Evolutionary conservation across 1,284 basidiomycete species (phyloP).

Genomic region (Sporisorium reilianum): DNA sequence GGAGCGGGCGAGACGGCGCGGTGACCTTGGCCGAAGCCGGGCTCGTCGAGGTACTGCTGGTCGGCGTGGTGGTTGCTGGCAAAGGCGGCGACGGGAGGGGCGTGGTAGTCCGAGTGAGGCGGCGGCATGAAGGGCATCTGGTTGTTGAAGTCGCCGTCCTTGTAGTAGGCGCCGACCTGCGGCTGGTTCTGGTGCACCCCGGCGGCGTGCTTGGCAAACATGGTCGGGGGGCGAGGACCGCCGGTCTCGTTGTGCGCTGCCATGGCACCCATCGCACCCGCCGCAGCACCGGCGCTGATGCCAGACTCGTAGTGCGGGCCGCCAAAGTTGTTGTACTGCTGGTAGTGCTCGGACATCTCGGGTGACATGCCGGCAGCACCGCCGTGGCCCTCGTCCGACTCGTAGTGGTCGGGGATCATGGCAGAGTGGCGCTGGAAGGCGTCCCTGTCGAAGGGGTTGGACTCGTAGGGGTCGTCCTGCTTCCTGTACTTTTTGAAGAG

Average conservation of each 20-base stretch:
- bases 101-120: conserved; percentile 31
- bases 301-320: conserved; percentile 43
- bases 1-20: conserved; percentile 45
- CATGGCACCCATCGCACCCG: conserved; percentile 40
- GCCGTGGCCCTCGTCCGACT: conserved; percentile 57
- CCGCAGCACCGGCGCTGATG: conserved; percentile 45
- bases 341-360: conserved; percentile 57
- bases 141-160: conserved; percentile 33
- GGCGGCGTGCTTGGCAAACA: conserved; percentile 67
- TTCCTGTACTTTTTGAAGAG: conserved; percentile 65
- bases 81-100: conserved; percentile 42
- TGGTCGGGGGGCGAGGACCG: conserved; percentile 68
- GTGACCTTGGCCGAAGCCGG: conserved; percentile 27
- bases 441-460: conserved; percentile 67
- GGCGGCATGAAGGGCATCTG: conserved; percentile 24
- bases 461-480: conserved; percentile 66
- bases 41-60: conserved; percentile 42
- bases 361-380: conserved; percentile 28
- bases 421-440: conserved; percentile 66
- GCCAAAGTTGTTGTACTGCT: conserved; percentile 50
- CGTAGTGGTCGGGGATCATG: conserved; percentile 67
- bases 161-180: conserved; percentile 56
- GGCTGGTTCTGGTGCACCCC: conserved; percentile 42
- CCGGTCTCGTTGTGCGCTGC: conserved; percentile 60
- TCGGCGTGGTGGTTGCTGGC: conserved; percentile 27